Conservation (phyloP, 768 basidiomycete species). For the Lyophyllum semitale region DNA sequence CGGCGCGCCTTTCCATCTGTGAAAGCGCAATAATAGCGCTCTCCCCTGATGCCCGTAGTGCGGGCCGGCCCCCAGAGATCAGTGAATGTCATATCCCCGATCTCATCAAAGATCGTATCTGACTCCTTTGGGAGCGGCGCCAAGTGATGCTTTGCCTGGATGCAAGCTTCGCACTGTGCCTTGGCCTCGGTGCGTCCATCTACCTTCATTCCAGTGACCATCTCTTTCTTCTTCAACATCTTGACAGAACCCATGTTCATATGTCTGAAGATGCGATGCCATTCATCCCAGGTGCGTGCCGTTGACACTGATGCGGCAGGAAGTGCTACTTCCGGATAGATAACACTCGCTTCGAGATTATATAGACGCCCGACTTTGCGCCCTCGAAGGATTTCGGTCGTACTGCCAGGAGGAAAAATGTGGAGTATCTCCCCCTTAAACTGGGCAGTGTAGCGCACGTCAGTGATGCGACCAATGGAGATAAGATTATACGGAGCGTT, state of each 20-base stretch:
- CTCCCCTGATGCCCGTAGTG: slow-evolving; percentile 20
- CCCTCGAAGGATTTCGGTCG: background rate
- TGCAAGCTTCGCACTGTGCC: slow-evolving; percentile 32
- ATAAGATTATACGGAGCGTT: background rate
- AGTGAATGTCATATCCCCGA: slow-evolving; percentile 9
- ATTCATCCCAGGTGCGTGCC: slow-evolving; percentile 26
- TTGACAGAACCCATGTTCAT: slow-evolving; percentile 22
- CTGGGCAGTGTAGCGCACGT: slow-evolving; percentile 3
- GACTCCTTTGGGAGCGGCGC: slow-evolving; percentile 32
- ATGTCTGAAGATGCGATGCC: slow-evolving; percentile 28
- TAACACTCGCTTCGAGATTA: slow-evolving; percentile 11
- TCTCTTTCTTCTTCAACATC: slow-evolving; percentile 9
- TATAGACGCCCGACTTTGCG: slow-evolving; percentile 19
- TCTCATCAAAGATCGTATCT: slow-evolving; percentile 7
- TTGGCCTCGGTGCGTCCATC: slow-evolving; percentile 16
- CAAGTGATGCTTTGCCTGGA: slow-evolving; percentile 34
- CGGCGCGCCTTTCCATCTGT: slow-evolving; percentile 21
- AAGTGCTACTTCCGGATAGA: slow-evolving; percentile 3
- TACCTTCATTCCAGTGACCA: slow-evolving; percentile 23
- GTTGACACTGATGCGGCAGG: too few species aligned
- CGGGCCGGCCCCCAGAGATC: slow-evolving; percentile 35
- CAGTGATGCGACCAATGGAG: slow-evolving; percentile 17
- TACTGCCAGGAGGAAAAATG: background rate
- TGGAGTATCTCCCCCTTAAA: background rate
- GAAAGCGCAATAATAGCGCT: slow-evolving; percentile 28